Conservation (phyloP, 2,329 filamentous ascomycete species). For the Colletotrichum phormii region DNA sequence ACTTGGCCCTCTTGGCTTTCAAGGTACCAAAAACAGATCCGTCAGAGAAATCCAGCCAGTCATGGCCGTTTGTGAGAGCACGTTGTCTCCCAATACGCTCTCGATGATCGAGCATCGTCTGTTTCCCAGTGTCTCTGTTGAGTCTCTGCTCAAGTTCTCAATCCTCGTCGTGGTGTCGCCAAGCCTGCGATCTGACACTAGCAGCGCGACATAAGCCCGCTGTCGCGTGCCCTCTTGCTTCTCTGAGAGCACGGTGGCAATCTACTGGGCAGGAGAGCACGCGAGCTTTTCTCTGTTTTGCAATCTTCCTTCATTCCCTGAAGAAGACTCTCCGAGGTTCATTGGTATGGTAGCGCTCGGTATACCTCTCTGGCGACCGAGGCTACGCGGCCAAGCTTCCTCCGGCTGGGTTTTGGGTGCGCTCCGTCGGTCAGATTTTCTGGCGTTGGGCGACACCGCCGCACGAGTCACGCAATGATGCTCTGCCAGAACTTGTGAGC, state of each 20-base stretch:
- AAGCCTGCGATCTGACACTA: constrained; percentile 30
- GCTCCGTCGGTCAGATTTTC: not conserved
- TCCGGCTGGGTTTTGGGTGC: not conserved
- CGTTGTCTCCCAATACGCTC: constrained; percentile 26
- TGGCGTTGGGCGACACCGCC: not conserved
- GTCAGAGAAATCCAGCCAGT: constrained; percentile 12
- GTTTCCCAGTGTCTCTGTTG: not conserved
- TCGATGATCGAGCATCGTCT: not conserved
- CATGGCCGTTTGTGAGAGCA: constrained; percentile 4
- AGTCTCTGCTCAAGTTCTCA: not conserved
- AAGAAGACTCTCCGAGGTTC: not conserved
- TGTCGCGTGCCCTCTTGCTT: constrained; percentile 33
- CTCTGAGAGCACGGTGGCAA: constrained; percentile 26
- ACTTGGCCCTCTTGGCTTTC: constrained; percentile 35
- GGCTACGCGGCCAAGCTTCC: constrained; percentile 12
- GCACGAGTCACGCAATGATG: constrained; percentile 15
- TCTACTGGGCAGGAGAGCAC: constrained; percentile 25
- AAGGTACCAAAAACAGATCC: constrained; percentile 25
- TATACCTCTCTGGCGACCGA: constrained; percentile 5
- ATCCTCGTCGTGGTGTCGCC: constrained; percentile 11
- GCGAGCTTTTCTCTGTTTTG: constrained; percentile 20
- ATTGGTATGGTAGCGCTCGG: not conserved
- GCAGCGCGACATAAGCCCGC: not conserved
- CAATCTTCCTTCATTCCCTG: not conserved
- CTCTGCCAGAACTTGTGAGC: not conserved